Evolutionary conservation across 1,139 yeast genomes (phyloP), one percentile per base, ranked within the genome.

Genomic region (Candida tropicalis): DNA sequence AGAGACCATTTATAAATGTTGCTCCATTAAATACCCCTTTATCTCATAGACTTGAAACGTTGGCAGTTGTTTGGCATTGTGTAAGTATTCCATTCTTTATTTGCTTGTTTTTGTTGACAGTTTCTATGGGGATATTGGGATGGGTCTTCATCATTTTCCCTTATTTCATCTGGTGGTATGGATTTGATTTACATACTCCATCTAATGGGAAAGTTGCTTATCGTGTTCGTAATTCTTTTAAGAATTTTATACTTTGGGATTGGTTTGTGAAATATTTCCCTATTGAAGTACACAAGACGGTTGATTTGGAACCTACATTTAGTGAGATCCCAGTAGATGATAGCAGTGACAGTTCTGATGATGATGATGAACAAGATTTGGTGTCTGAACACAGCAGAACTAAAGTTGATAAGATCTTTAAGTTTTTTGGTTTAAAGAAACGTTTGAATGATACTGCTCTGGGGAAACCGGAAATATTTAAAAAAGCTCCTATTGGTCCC

Each of bases 251-350:
- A 3, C 54, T 85, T n/a, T 91, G 96, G 95, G 77, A 74, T 45
- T 77, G 82, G 68, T 88, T 86, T 62, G 84, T 84, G 29, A 70
- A 74, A 38, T 93, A 90, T 63, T 93, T 86, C 64, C 98, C 98
- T 0, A 80, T 93, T 13, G 65, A 66, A 2, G 70, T 89, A n/a
- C 85, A 84, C 62, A 87, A 85, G 58, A 75, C 91, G 0, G 75
- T 73, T 11, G 87, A 84, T 12, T 70, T 91, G 44, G 81, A 78
- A 49, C 97, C 98, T 1, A 84, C 96, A 0, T 87, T 83, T 54
- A 73, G 80, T 12, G 58, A 60, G 12, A 65, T 68, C 6, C 34
- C 52, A 12, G 57, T 58, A 17, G 62, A 59, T 33, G 66, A 58
- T 31, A 35, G 33, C 18, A 12, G 25, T 3, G 55, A 54, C 2